Conservation (phyloP, 1,139 yeast species). For the Martiniozyma asiatica region DNA sequence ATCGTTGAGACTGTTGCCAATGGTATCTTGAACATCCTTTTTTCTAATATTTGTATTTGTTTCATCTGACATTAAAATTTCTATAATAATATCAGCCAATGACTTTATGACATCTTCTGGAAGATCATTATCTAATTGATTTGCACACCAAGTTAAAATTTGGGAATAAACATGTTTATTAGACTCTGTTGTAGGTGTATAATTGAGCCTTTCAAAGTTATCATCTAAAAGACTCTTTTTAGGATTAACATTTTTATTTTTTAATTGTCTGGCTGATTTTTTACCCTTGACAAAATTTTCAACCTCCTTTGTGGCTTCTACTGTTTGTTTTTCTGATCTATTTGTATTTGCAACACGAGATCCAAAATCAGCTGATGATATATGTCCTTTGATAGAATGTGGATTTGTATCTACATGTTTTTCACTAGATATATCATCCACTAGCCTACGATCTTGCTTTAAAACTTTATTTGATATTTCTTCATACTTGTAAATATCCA, state of each 20-base stretch:
- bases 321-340: constrained; percentile 5
- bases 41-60: constrained; percentile 28
- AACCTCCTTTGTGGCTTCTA: constrained; percentile 6
- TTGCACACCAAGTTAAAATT: constrained; percentile 38
- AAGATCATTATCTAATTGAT: constrained; percentile 39
- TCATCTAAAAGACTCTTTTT: constrained; percentile 21
- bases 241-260: constrained; percentile 3
- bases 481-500: constrained; percentile 37
- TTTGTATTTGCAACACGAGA: constrained; percentile 17
- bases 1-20: constrained; percentile 35
- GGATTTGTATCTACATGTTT: constrained; percentile 50
- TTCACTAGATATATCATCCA: constrained; percentile 29
- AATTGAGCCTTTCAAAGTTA: constrained; percentile 30
- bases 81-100: constrained; percentile 57
- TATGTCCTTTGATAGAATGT: constrained; percentile 55
- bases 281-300: constrained; percentile 11
- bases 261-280: constrained; percentile 7
- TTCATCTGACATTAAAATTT: constrained; percentile 40
- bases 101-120: constrained; percentile 44
- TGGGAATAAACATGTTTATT: constrained; percentile 33
- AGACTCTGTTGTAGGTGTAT: constrained; percentile 38
- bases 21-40: constrained; percentile 30
- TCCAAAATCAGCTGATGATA: constrained; percentile 63
- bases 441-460: constrained; percentile 40
- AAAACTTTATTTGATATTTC: constrained; percentile 72